Percentiles rank a stretch among this genome's conserved stretches.
Evolutionary conservation across 2,329 filamentous ascomycete species (phyloP).

Genomic region (Cryphonectria japonica): DNA sequence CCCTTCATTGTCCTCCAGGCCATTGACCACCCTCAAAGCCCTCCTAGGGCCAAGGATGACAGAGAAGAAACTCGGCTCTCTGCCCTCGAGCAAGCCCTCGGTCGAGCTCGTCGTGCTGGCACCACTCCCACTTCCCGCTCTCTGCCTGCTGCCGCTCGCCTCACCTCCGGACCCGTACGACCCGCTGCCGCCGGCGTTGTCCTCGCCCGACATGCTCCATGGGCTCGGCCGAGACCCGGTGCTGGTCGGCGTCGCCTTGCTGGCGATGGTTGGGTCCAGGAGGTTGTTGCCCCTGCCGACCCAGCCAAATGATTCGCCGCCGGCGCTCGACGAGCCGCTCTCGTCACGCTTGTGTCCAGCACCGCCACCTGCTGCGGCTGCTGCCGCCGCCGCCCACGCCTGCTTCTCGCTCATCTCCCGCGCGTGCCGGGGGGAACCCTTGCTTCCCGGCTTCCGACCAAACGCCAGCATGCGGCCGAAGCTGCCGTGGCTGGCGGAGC

Average conservation of each 20-base stretch:
- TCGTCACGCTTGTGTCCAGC: conserved; percentile 21
- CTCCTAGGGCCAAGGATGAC: conserved; percentile 66
- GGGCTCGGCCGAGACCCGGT: conserved; percentile 21
- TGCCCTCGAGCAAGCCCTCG: conserved; percentile 44
- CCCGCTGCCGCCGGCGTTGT: conserved; percentile 24
- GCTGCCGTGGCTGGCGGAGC: conserved; percentile 43
- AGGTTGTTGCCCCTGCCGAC: conserved; percentile 33
- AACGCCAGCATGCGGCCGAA: conserved; percentile 38
- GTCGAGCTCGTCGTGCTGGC: conserved; percentile 43
- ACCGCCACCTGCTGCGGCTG: not conserved
- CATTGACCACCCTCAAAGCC: conserved; percentile 67
- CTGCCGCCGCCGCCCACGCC: conserved; percentile 17
- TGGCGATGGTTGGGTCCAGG: conserved; percentile 31
- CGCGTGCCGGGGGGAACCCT: not conserved
- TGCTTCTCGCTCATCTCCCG: conserved; percentile 16
- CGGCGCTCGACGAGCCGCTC: conserved; percentile 26
- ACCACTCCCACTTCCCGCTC: conserved; percentile 40
- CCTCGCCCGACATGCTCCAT: conserved; percentile 20
- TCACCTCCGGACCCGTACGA: conserved; percentile 34
- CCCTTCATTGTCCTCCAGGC: conserved; percentile 35
- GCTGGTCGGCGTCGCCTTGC: conserved; percentile 31
- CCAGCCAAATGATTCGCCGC: conserved; percentile 32
- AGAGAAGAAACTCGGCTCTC: conserved; percentile 67
- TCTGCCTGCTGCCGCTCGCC: conserved; percentile 31
- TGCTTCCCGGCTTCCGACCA: conserved; percentile 32